Evolutionary conservation across 192 early-diverging fungal species (phyloP).

Genomic region (Globomyces pollinis-pini): DNA sequence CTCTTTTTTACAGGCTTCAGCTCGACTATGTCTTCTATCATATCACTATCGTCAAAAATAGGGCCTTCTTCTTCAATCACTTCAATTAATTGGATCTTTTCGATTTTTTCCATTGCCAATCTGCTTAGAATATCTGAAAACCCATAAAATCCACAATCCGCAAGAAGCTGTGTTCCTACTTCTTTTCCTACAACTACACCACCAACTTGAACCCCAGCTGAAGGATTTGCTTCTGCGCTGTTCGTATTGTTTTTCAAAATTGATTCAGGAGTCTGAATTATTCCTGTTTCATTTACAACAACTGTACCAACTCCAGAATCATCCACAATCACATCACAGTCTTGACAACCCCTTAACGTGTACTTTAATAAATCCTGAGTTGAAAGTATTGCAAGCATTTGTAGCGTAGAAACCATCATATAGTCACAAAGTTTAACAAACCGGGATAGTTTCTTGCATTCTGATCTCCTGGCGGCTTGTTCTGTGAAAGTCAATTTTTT

Average conservation of each 20-base stretch:
- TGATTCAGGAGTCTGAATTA: conserved; percentile 17
- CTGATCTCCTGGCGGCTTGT: conserved; percentile 47
- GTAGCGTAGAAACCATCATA: conserved; percentile 44
- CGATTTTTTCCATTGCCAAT: conserved; percentile 19
- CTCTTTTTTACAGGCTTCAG: conserved; percentile 1
- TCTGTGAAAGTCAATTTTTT: conserved; percentile 46
- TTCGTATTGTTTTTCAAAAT: too few relatives aligned
- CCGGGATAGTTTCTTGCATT: conserved; percentile 43
- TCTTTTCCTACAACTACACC: conserved; percentile 42
- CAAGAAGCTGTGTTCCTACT: conserved; percentile 35
- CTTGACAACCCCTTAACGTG: conserved; percentile 37
- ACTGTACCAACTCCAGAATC: conserved; percentile 5
- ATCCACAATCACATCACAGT: conserved; percentile 46
- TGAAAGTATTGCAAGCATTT: conserved; percentile 37
- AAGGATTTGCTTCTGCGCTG: not conserved
- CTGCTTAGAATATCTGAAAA: conserved; percentile 37
- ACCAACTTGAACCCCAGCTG: conserved; percentile 37
- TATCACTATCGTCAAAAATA: conserved; percentile 15
- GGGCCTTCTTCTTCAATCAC: conserved; percentile 28
- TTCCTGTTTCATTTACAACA: not conserved
- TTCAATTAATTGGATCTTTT: conserved; percentile 20
- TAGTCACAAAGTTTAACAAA: conserved; percentile 57
- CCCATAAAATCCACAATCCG: conserved; percentile 39
- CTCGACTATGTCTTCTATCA: not conserved
- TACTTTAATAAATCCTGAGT: conserved; percentile 31